These are phyloP conservation scores for Quillaja saponaria DNA, from an alignment of 306 rosid genomes.

Conservation along the genomic window DNA sequence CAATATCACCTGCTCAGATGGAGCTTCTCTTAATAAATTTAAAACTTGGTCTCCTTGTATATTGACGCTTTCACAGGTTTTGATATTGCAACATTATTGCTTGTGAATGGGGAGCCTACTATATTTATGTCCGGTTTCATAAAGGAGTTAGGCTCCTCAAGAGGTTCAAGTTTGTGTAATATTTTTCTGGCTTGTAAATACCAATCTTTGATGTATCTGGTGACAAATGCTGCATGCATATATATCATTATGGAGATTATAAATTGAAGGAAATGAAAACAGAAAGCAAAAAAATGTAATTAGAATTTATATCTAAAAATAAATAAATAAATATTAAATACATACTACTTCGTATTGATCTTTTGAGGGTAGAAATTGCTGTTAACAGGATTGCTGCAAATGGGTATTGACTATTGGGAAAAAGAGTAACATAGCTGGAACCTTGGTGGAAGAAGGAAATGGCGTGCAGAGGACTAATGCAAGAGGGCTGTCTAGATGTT, in stretches of 20 bases:
- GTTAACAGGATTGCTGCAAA: not conserved
- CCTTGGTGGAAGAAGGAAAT: constrained; percentile 28
- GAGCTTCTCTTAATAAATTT: constrained; percentile 24
- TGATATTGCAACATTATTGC: constrained; percentile 27
- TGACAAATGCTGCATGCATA: not conserved
- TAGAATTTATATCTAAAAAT: not conserved
- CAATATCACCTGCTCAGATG: constrained; percentile 15
- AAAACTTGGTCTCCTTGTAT: constrained; percentile 13
- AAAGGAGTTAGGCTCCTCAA: constrained; percentile 41
- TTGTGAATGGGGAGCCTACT: constrained; percentile 25
- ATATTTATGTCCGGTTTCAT: constrained; percentile 36
- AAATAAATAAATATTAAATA: not conserved
- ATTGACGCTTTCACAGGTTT: constrained; percentile 33
- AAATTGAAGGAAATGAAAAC: not conserved
- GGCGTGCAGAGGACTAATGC: constrained; percentile 36
- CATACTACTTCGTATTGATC: too few species aligned
- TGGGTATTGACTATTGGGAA: not conserved
- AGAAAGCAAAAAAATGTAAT: not conserved
- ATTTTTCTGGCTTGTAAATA: not conserved
- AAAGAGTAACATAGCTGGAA: constrained; percentile 38
- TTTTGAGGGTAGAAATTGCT: not conserved
- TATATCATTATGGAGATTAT: too few species aligned
- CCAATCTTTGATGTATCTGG: not conserved
- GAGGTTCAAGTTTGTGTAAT: constrained; percentile 9
- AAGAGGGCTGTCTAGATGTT: not conserved